Evolutionary conservation across 768 basidiomycete species (phyloP).

Genomic region (Tulasnella calospora): DNA sequence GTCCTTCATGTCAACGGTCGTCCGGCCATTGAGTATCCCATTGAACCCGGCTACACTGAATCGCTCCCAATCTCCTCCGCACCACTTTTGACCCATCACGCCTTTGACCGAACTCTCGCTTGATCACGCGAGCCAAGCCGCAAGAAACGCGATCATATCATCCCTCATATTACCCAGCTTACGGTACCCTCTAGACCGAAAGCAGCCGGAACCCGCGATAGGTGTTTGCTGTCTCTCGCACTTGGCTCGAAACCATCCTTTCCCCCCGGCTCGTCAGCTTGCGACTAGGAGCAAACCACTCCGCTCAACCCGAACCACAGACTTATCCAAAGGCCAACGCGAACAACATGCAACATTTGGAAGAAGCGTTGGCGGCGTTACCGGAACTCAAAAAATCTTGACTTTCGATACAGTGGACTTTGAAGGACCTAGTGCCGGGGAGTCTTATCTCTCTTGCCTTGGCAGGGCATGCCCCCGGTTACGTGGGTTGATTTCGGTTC

Average conservation of each 20-base stretch:
- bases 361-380: not conserved
- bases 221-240: not conserved
- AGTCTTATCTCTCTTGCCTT: not conserved
- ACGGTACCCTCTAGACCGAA: not conserved
- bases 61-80: no score
- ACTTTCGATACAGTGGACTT: not conserved
- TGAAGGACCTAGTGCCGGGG: not conserved
- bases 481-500: not conserved
- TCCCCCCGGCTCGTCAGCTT: not conserved
- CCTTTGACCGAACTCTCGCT: no score
- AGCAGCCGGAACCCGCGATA: not conserved
- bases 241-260: not conserved
- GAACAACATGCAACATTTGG: no score
- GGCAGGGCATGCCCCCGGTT: not conserved
- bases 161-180: not conserved
- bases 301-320: no score
- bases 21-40: no score
- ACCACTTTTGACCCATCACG: no score
- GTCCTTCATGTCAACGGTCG: constrained; percentile 29
- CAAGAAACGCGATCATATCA: no score
- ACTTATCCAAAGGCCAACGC: no score
- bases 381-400: not conserved
- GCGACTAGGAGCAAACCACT: not conserved
- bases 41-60: no score
- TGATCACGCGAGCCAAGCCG: no score